Evolutionary conservation across 257 asterid species (phyloP).

Genomic region (Rauvolfia tetraphylla): DNA sequence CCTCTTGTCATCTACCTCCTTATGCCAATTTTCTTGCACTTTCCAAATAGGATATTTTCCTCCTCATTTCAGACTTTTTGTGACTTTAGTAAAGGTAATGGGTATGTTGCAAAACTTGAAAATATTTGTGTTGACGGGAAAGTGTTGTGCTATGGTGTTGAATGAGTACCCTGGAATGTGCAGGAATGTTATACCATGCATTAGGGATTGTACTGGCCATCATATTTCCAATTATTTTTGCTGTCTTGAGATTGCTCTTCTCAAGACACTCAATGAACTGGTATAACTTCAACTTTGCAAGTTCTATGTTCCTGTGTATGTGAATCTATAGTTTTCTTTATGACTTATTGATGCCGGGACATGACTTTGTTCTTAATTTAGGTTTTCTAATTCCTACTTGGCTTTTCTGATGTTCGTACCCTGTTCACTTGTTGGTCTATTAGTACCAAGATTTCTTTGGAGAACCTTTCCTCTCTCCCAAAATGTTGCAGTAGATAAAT

Average conservation of each 20-base stretch:
- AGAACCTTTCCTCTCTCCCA: conserved; percentile 69
- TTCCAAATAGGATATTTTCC: conserved; percentile 47
- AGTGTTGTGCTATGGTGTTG: conserved; percentile 3
- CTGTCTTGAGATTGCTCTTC: conserved; percentile 66
- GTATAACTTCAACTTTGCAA: conserved; percentile 31
- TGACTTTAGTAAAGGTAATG: conserved; percentile 74
- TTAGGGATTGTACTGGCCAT: conserved; percentile 64
- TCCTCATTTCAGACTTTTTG: conserved; percentile 42
- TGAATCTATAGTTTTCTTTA: background rate
- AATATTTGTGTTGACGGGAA: background rate
- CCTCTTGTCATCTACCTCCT: conserved; percentile 73
- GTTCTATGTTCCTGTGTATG: no score
- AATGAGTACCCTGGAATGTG: conserved; percentile 25
- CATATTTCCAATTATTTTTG: conserved; percentile 59
- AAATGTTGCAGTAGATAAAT: conserved; percentile 39
- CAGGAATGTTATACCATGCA: conserved; percentile 75
- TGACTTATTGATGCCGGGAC: background rate
- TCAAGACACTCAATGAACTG: conserved; percentile 80
- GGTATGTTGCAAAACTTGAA: conserved; percentile 8
- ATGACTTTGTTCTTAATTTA: conserved; percentile 27
- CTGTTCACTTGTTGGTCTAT: conserved; percentile 76
- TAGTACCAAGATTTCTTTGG: conserved; percentile 67
- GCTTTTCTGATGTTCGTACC: conserved; percentile 91
- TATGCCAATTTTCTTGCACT: conserved; percentile 66
- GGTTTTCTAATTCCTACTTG: conserved; percentile 78